Evolutionary conservation across 352 stramenopile genomes (phyloP).

Genomic region (Pythium periplocum): DNA sequence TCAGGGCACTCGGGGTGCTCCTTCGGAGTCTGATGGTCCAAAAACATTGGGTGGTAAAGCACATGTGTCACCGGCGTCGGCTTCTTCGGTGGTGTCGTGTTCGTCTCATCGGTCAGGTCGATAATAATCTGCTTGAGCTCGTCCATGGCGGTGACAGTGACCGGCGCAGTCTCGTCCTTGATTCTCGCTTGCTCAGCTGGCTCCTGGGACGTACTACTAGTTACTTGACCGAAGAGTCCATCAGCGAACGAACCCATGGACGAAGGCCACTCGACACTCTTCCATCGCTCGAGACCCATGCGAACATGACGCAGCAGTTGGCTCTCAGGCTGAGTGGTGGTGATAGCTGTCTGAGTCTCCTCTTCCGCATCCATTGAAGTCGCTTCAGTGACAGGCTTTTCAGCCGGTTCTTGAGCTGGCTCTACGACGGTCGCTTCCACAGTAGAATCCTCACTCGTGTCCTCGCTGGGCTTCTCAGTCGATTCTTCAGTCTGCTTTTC

Average conservation of each 20-base stretch:
- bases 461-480: neutral
- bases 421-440: neutral
- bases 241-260: conserved; percentile 10
- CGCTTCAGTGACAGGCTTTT: neutral
- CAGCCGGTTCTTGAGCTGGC: neutral
- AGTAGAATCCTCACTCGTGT: neutral
- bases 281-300: conserved; percentile 36
- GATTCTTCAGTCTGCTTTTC: neutral
- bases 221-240: neutral
- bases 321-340: too few relatives aligned
- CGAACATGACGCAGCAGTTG: neutral
- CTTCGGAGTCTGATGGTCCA: conserved; percentile 81
- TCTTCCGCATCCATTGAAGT: neutral
- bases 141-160: conserved; percentile 35
- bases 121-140: conserved; percentile 79
- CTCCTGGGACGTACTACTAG: neutral
- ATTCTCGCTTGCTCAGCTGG: neutral
- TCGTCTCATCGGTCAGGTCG: conserved; percentile 62
- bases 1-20: conserved; percentile 80
- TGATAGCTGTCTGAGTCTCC: too few relatives aligned
- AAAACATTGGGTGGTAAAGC: conserved; percentile 78
- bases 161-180: conserved; percentile 1
- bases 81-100: conserved; percentile 14
- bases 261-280: conserved; percentile 53
- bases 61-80: conserved; percentile 56